Evolutionary conservation across 2,329 filamentous ascomycete genomes (phyloP).

Genomic region (Camillea tinctor): DNA sequence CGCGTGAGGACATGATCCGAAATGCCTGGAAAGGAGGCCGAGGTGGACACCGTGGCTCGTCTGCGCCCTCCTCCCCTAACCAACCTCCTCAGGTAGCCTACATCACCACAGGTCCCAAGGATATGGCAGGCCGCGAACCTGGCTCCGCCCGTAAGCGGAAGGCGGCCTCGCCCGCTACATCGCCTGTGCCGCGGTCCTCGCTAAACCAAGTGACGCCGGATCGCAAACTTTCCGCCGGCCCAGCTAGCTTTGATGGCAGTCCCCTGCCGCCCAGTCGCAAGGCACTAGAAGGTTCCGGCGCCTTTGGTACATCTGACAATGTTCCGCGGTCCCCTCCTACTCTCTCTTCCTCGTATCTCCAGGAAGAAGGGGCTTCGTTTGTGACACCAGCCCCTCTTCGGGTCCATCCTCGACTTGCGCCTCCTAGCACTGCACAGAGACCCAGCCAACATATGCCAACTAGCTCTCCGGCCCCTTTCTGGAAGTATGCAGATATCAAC

Average conservation of each 20-base stretch:
- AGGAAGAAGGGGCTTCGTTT: slow-evolving; percentile 60
- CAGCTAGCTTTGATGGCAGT: slow-evolving; percentile 52
- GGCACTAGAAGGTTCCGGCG: slow-evolving; percentile 40
- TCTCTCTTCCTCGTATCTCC: slow-evolving; percentile 60
- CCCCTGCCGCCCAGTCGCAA: slow-evolving; percentile 59
- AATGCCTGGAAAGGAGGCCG: slow-evolving; percentile 63
- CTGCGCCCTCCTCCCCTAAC: slow-evolving; percentile 66
- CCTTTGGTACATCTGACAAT: slow-evolving; percentile 47
- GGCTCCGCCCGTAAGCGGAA: slow-evolving; percentile 57
- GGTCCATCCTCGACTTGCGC: slow-evolving; percentile 71
- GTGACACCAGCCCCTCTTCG: slow-evolving; percentile 72
- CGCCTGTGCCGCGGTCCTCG: slow-evolving; percentile 53
- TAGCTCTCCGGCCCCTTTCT: slow-evolving; percentile 81
- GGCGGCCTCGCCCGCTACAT: slow-evolving; percentile 50
- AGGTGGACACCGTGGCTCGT: slow-evolving; percentile 65
- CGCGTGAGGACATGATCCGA: slow-evolving; percentile 83
- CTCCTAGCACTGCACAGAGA: slow-evolving; percentile 76
- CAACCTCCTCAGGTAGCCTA: slow-evolving; percentile 57
- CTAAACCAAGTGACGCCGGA: slow-evolving; percentile 57
- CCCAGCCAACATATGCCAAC: slow-evolving; percentile 86
- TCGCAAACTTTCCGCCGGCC: slow-evolving; percentile 41
- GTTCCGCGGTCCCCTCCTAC: slow-evolving; percentile 57
- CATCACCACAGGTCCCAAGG: slow-evolving; percentile 57
- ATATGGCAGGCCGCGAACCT: slow-evolving; percentile 52
- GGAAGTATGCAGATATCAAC: slow-evolving; percentile 78